Percentiles rank a stretch among this genome's conserved stretches.
Conservation (phyloP, 192 early-diverging fungal species). For the Coemansia sp. region DNA sequence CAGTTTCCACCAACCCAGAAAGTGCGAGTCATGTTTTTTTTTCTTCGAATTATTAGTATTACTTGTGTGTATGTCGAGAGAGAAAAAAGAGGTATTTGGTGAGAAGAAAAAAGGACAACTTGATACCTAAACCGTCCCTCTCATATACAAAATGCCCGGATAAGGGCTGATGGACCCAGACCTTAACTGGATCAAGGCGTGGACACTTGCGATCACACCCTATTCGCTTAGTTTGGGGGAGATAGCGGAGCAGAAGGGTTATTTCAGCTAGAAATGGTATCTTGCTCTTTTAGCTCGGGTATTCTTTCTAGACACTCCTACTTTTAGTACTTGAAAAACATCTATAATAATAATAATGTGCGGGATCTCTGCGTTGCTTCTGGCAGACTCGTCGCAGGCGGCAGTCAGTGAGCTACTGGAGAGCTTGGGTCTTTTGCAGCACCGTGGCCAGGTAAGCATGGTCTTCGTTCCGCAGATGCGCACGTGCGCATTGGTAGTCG, state of each 20-base stretch:
- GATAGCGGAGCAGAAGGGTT: background rate
- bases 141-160: background rate
- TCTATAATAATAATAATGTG: constrained; percentile 66
- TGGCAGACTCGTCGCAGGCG: constrained; percentile 71
- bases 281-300: background rate
- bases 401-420: constrained; percentile 91
- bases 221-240: background rate
- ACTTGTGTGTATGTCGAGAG: background rate
- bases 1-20: constrained; percentile 90
- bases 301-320: background rate
- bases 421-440: constrained; percentile 91
- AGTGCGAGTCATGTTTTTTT: constrained; percentile 58
- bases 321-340: background rate
- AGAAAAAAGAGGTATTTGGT: background rate
- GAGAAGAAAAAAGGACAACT: background rate
- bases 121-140: background rate
- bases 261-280: background rate
- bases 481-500: background rate
- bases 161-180: background rate
- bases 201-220: background rate
- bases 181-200: background rate
- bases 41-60: background rate
- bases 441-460: constrained; percentile 90
- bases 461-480: background rate
- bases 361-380: constrained; percentile 80